Conservation (phyloP, 768 basidiomycete genomes). For the Scleroderma bovista region DNA sequence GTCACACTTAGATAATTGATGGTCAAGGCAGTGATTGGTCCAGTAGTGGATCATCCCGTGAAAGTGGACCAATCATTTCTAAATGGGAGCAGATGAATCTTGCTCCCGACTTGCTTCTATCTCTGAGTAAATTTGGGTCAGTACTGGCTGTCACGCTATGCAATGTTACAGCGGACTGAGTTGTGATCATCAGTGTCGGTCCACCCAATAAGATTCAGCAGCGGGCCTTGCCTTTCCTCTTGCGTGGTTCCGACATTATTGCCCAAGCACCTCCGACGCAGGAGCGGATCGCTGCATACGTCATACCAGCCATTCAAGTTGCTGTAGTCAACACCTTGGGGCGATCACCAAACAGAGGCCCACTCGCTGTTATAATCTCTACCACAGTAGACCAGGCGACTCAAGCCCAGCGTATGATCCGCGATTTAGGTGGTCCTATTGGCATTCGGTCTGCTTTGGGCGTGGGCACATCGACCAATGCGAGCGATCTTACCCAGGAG, state of each 20-base stretch:
- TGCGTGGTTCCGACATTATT: constrained; percentile 93
- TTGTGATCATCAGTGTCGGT: constrained; percentile 61
- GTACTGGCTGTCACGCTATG: constrained; percentile 21
- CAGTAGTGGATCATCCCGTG: constrained; percentile 47
- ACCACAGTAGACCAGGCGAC: constrained; percentile 99
- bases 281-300: constrained; percentile 96
- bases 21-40: constrained; percentile 51
- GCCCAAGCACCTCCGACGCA: constrained; percentile 98
- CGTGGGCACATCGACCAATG: constrained; percentile 67
- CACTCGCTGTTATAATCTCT: constrained; percentile 85
- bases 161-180: constrained; percentile 12
- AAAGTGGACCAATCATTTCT: constrained; percentile 74
- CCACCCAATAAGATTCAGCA: constrained; percentile 99
- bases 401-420: constrained; percentile 92
- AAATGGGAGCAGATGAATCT: constrained; percentile 95
- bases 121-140: constrained; percentile 91
- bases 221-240: constrained; percentile 89
- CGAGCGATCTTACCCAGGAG: constrained; percentile 64
- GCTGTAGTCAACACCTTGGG: constrained; percentile 59
- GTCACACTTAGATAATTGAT: constrained; percentile 46
- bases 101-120: constrained; percentile 81
- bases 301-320: constrained; percentile 85
- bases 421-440: constrained; percentile 89
- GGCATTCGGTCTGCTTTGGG: constrained; percentile 88
- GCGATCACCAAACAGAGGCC: constrained; percentile 65